phyloP scores from a whole-genome alignment of 2,329 filamentous ascomycete species.

The Pseudogymnoascus sp. region DNA sequence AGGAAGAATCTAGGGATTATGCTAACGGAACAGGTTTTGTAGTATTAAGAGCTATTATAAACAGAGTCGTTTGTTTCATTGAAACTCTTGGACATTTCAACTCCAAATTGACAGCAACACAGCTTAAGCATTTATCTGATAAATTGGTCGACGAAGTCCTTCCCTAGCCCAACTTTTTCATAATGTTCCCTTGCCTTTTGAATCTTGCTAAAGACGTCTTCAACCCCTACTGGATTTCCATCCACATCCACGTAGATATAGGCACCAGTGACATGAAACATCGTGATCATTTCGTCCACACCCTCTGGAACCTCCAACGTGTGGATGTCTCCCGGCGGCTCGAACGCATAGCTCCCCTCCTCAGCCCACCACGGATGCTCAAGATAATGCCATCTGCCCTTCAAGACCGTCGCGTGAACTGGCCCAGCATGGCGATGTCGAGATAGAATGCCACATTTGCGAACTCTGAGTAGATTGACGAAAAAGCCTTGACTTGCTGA shows the following conservation, averaged over 20 bases:
- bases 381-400: slow-evolving; percentile 32
- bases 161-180: slow-evolving; percentile 28
- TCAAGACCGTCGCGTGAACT: slow-evolving; percentile 29
- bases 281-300: slow-evolving; percentile 30
- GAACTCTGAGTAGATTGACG: slow-evolving; percentile 29
- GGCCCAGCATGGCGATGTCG: slow-evolving; percentile 30
- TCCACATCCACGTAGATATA: slow-evolving; percentile 32
- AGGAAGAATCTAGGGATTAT: neutral
- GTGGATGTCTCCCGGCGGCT: slow-evolving; percentile 32
- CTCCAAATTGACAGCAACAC: neutral
- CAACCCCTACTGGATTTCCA: slow-evolving; percentile 27
- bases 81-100: neutral
- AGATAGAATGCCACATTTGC: slow-evolving; percentile 29
- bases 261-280: slow-evolving; percentile 32
- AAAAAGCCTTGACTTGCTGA: slow-evolving; percentile 29
- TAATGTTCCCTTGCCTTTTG: slow-evolving; percentile 27
- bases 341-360: slow-evolving; percentile 30
- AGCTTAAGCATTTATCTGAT: slow-evolving; percentile 14
- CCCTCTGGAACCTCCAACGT: slow-evolving; percentile 31
- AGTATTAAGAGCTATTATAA: neutral
- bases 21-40: neutral
- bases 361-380: slow-evolving; percentile 33
- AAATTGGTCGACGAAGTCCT: slow-evolving; percentile 27
- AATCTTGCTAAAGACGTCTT: slow-evolving; percentile 32
- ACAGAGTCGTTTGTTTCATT: neutral